A percentile compares a stretch with the other conserved stretches of the same genome.
These are phyloP conservation scores for Sergeia podlipaevii DNA, from an alignment of 208 protist species.

Conservation along the genomic window DNA sequence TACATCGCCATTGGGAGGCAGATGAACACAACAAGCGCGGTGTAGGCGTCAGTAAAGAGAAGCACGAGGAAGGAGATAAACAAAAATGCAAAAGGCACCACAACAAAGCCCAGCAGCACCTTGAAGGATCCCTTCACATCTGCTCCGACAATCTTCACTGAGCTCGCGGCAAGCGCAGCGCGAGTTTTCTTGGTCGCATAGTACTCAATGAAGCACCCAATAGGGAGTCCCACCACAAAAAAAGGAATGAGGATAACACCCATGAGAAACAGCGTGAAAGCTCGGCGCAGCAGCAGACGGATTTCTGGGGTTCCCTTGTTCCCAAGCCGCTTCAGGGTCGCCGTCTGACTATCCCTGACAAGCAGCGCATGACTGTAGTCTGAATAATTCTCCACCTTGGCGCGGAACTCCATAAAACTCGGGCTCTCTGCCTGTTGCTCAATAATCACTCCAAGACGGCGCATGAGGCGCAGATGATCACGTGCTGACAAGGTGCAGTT, in stretches of 20 bases:
- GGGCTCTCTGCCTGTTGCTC: slow-evolving; percentile 55
- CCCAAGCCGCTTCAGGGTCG: slow-evolving; percentile 71
- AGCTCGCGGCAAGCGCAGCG: slow-evolving; percentile 73
- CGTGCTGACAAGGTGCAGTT: slow-evolving; percentile 63
- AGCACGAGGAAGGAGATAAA: slow-evolving; percentile 56
- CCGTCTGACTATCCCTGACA: slow-evolving; percentile 82
- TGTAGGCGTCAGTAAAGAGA: slow-evolving; percentile 57
- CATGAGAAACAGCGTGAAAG: slow-evolving; percentile 78
- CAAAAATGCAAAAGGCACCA: slow-evolving; percentile 57
- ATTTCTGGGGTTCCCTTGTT: slow-evolving; percentile 49
- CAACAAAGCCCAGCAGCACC: slow-evolving; percentile 60
- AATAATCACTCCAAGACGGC: slow-evolving; percentile 76
- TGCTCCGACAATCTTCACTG: slow-evolving; percentile 85
- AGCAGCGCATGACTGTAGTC: slow-evolving; percentile 79
- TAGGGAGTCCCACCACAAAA: slow-evolving; percentile 71
- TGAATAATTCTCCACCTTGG: slow-evolving; percentile 78
- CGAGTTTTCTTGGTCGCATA: slow-evolving; percentile 41
- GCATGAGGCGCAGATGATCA: slow-evolving; percentile 85
- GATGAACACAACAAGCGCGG: slow-evolving; percentile 62
- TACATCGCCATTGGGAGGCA: slow-evolving; percentile 90
- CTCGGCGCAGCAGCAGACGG: slow-evolving; percentile 60
- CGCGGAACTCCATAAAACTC: slow-evolving; percentile 65
- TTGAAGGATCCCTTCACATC: slow-evolving; percentile 92
- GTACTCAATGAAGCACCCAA: slow-evolving; percentile 60
- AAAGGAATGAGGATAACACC: slow-evolving; percentile 79